These are phyloP conservation scores for Tephrocybe sp. DNA, from an alignment of 768 basidiomycete species.

Conservation along the genomic window DNA sequence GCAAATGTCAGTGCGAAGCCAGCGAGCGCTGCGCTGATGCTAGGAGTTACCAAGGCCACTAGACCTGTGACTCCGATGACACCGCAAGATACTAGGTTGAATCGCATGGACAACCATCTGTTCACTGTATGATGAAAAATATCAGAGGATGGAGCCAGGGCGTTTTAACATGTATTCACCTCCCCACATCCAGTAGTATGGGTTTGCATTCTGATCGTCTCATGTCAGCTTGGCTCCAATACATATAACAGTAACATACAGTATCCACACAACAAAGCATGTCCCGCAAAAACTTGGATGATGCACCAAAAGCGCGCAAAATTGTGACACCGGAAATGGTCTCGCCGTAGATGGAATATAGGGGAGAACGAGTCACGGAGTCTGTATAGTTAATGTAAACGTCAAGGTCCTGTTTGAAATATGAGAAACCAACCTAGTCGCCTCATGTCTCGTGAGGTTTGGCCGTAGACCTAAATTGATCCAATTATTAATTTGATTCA, in stretches of 20 bases:
- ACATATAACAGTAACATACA: constrained; percentile 30
- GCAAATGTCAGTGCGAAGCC: constrained; percentile 90
- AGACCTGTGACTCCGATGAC: constrained; percentile 74
- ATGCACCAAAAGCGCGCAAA: constrained; percentile 84
- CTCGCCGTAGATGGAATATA: constrained; percentile 46
- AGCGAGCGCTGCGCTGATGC: constrained; percentile 77
- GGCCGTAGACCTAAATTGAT: constrained; percentile 47
- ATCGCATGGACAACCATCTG: constrained; percentile 87
- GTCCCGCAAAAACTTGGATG: constrained; percentile 82
- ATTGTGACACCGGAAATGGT: constrained; percentile 43
- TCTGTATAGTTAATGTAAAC: constrained; percentile 20
- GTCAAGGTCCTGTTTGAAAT: neutral
- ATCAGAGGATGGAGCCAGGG: neutral
- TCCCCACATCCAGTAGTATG: constrained; percentile 93
- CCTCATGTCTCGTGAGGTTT: constrained; percentile 86
- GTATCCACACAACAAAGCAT: constrained; percentile 84
- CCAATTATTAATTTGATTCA: neutral
- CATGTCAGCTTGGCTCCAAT: constrained; percentile 1
- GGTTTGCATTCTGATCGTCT: constrained; percentile 50
- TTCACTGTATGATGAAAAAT: constrained; percentile 59
- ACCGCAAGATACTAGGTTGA: constrained; percentile 75
- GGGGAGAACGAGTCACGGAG: constrained; percentile 37
- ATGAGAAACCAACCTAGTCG: constrained; percentile 56
- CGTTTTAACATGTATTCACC: constrained; percentile 36
- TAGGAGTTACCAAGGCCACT: constrained; percentile 65